Percentiles rank a stretch among this genome's conserved stretches.
phyloP scores from a whole-genome alignment of 805 yeast genomes.

The Ogataea nakhonphanomensis region DNA sequence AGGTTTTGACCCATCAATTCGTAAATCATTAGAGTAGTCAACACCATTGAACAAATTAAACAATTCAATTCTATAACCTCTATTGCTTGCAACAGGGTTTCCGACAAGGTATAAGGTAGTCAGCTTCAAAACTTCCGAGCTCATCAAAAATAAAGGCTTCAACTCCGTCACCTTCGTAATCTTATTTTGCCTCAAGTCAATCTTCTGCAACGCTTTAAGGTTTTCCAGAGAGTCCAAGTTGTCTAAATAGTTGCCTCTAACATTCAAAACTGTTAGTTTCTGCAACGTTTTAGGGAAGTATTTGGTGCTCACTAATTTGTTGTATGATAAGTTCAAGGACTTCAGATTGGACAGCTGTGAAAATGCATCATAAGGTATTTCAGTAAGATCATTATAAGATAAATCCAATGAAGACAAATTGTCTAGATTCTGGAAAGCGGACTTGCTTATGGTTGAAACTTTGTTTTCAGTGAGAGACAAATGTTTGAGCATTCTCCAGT shows the following conservation, averaged over 20 bases:
- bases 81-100: slow-evolving; percentile 35
- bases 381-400: slow-evolving; percentile 49
- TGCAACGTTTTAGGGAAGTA: slow-evolving; percentile 38
- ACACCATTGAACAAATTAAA: slow-evolving; percentile 57
- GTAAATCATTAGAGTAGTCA: slow-evolving; percentile 42
- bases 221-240: slow-evolving; percentile 44
- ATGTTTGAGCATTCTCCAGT: slow-evolving; percentile 39
- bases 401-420: slow-evolving; percentile 46
- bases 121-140: slow-evolving; percentile 23
- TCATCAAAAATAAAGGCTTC: slow-evolving; percentile 37
- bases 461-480: slow-evolving; percentile 40
- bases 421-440: slow-evolving; percentile 30
- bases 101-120: slow-evolving; percentile 33
- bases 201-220: slow-evolving; percentile 41
- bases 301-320: slow-evolving; percentile 35
- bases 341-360: slow-evolving; percentile 45
- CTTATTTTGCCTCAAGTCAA: slow-evolving; percentile 51
- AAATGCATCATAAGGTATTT: slow-evolving; percentile 49
- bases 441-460: slow-evolving; percentile 30
- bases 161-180: slow-evolving; percentile 37
- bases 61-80: slow-evolving; percentile 50
- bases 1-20: slow-evolving; percentile 58
- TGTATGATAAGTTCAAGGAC: slow-evolving; percentile 51
- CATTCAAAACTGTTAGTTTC: slow-evolving; percentile 44
- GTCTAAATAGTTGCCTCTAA: slow-evolving; percentile 45